Evolutionary conservation across 2,329 filamentous ascomycete species (phyloP).

Genomic region (Calcarisporium arbuscula): DNA sequence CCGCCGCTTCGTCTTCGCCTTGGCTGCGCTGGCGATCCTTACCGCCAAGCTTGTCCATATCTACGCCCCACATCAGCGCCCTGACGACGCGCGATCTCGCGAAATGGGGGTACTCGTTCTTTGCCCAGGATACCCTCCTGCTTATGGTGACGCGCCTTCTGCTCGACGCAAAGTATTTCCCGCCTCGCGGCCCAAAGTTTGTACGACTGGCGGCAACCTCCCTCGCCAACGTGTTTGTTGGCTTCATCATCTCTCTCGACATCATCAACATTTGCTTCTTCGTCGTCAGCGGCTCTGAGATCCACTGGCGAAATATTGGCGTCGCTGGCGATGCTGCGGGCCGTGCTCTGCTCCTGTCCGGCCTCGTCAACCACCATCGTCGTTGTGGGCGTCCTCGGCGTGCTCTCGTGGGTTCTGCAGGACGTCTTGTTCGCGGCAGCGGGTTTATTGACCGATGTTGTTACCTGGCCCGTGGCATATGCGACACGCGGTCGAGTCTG

Average conservation of each 20-base stretch:
- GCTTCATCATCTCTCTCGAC: conserved; percentile 13
- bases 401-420: conserved; percentile 17
- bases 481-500: conserved; percentile 5
- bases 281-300: conserved; percentile 19
- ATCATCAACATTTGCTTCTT: conserved; percentile 15
- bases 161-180: conserved; percentile 14
- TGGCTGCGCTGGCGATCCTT: conserved; percentile 18
- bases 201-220: conserved; percentile 9
- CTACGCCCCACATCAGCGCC: conserved; percentile 18
- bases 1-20: conserved; percentile 20
- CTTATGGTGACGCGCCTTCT: conserved; percentile 21
- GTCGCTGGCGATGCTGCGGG: conserved; percentile 20
- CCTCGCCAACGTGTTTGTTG: conserved; percentile 15
- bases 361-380: conserved; percentile 16
- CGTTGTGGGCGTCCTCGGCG: conserved; percentile 8
- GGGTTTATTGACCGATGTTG: conserved; percentile 13
- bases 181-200: neutral
- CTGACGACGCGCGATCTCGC: conserved; percentile 18
- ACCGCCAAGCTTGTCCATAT: conserved; percentile 22
- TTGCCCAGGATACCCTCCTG: conserved; percentile 21
- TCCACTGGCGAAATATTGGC: conserved; percentile 23
- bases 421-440: conserved; percentile 9
- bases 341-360: conserved; percentile 19
- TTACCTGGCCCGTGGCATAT: conserved; percentile 14
- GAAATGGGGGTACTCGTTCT: conserved; percentile 23